Percentiles rank a stretch among this genome's conserved stretches.
phyloP scores from a whole-genome alignment of 176 grass and related monocot genomes.

The Paspalum vaginatum region DNA sequence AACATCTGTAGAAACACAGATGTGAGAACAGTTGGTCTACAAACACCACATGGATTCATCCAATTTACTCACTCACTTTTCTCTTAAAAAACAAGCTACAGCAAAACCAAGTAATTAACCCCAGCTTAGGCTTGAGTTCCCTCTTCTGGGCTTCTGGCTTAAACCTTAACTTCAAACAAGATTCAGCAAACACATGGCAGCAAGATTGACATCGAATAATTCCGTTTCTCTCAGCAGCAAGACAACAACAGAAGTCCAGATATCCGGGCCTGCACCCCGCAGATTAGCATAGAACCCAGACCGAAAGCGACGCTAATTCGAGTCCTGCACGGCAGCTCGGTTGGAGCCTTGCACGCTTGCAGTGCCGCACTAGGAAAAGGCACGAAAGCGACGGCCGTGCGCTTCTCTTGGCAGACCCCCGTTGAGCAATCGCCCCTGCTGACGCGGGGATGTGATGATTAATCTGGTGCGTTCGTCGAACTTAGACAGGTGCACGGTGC shows the following conservation, averaged over 20 bases:
- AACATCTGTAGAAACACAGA: background rate
- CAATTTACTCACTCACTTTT: too few relatives aligned
- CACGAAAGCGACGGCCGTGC: constrained; percentile 33
- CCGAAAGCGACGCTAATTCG: constrained; percentile 24
- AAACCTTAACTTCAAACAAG: too few relatives aligned
- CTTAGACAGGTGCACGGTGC: background rate
- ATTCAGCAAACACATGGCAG: background rate
- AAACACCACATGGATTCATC: too few relatives aligned
- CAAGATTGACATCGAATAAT: background rate
- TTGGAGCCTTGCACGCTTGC: constrained; percentile 24
- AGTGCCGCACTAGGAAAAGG: background rate
- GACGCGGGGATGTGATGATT: background rate
- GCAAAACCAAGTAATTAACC: too few relatives aligned
- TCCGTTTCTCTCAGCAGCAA: background rate
- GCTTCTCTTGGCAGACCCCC: constrained; percentile 12
- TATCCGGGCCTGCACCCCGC: background rate
- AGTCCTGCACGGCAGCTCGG: constrained; percentile 32
- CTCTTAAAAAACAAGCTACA: too few relatives aligned
- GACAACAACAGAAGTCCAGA: background rate
- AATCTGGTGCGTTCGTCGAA: constrained; percentile 14
- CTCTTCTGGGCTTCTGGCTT: too few relatives aligned
- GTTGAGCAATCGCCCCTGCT: background rate
- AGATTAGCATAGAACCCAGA: background rate
- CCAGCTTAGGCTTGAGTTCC: too few relatives aligned
- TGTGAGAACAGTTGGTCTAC: background rate